A percentile compares a stretch with the other conserved stretches of the same genome.
Conservation (phyloP, 345 rosid species). For the Lagerstroemia speciosa region DNA sequence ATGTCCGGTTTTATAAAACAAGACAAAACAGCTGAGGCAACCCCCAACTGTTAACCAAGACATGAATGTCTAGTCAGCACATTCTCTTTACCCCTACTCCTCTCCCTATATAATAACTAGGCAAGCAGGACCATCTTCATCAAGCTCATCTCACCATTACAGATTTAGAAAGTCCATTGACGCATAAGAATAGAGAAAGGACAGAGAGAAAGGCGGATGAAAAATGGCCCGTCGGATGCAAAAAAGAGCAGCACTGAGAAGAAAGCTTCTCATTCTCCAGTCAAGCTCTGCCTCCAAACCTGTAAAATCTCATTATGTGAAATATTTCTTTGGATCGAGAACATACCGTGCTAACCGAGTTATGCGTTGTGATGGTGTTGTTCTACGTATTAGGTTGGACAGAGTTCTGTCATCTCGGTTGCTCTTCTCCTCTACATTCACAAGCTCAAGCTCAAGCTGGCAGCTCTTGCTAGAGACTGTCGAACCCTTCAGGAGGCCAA, state of each 20-base stretch:
- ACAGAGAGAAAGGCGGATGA: neutral
- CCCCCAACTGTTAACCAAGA: neutral
- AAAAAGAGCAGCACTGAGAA: conserved; percentile 3
- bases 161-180: neutral
- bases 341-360: neutral
- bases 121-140: neutral
- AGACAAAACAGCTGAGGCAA: neutral
- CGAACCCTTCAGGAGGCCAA: conserved; percentile 31
- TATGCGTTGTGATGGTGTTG: neutral
- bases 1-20: neutral
- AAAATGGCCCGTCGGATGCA: neutral
- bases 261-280: conserved; percentile 42
- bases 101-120: neutral
- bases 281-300: conserved; percentile 37
- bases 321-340: neutral
- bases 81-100: neutral
- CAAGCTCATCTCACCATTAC: neutral
- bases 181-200: neutral
- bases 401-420: conserved; percentile 30
- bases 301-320: conserved; percentile 19
- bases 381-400: conserved; percentile 31
- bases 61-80: neutral
- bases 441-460: conserved; percentile 53
- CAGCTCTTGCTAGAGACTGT: conserved; percentile 38
- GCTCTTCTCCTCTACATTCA: conserved; percentile 32